Evolutionary conservation across 208 protist species (phyloP).

Genomic region (Wallacemonas sp.): DNA sequence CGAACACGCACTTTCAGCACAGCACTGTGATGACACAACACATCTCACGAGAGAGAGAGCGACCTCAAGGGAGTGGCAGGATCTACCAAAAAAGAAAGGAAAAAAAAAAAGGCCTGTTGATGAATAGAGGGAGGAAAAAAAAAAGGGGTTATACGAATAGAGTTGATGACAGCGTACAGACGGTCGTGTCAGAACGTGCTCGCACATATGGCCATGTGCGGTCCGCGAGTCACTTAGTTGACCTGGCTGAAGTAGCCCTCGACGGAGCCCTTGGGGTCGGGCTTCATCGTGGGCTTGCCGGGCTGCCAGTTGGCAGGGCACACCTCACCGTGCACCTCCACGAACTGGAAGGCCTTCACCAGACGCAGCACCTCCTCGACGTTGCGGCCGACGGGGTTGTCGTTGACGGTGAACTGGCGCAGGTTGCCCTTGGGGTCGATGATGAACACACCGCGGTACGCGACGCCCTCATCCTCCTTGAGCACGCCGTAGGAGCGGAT

Average conservation of each 20-base stretch:
- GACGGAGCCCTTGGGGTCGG: constrained; percentile 87
- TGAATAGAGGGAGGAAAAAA: too few species aligned
- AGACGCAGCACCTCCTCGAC: constrained; percentile 95
- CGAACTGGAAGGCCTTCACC: constrained; percentile 90
- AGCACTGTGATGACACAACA: background rate
- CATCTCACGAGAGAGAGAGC: constrained; percentile 9
- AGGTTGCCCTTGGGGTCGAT: constrained; percentile 75
- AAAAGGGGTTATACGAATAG: too few species aligned
- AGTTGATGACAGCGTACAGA: background rate
- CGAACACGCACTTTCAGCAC: too few species aligned
- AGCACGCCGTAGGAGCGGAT: constrained; percentile 92
- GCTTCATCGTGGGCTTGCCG: constrained; percentile 90
- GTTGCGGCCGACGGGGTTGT: constrained; percentile 86
- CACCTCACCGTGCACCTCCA: constrained; percentile 74
- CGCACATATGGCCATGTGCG: background rate
- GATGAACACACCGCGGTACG: constrained; percentile 95
- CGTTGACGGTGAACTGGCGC: background rate
- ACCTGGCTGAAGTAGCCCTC: constrained; percentile 88
- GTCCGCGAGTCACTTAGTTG: background rate
- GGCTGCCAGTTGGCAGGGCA: constrained; percentile 95
- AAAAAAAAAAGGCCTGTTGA: background rate
- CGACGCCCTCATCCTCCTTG: constrained; percentile 86
- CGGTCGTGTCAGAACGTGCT: background rate
- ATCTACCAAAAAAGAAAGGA: background rate
- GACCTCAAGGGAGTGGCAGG: background rate